Evolutionary conservation across 805 yeast genomes (phyloP).

Genomic region (Millerozyma miso): DNA sequence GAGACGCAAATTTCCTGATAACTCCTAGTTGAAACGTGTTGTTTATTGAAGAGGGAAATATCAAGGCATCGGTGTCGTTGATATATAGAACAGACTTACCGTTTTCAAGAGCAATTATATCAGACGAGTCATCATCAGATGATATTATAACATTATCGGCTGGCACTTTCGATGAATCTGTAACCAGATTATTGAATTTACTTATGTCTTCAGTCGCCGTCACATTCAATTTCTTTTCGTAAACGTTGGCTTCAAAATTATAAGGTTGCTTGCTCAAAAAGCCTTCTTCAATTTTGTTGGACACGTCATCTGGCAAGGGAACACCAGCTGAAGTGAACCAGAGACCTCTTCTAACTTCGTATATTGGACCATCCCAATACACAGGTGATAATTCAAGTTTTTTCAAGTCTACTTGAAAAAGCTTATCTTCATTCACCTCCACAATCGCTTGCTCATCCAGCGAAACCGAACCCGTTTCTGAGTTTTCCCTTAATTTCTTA

Average conservation of each 20-base stretch:
- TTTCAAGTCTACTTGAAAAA: conserved; percentile 66
- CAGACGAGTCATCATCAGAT: conserved; percentile 20
- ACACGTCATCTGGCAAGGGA: conserved; percentile 49
- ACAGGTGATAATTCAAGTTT: conserved; percentile 58
- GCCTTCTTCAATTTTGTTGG: conserved; percentile 58
- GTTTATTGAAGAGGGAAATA: conserved; percentile 43
- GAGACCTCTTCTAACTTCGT: conserved; percentile 75
- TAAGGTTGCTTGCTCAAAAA: conserved; percentile 41
- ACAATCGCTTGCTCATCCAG: conserved; percentile 20
- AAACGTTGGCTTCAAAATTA: conserved; percentile 8
- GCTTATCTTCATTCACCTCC: conserved; percentile 74
- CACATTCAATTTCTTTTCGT: conserved; percentile 1
- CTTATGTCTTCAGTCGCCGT: conserved; percentile 9
- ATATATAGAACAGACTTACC: conserved; percentile 37
- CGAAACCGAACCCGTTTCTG: not conserved
- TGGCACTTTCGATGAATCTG: conserved; percentile 8
- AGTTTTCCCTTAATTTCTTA: conserved; percentile 12
- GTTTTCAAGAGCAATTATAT: conserved; percentile 25
- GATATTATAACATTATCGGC: conserved; percentile 11
- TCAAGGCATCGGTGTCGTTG: conserved; percentile 41
- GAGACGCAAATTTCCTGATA: conserved; percentile 32
- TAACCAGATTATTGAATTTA: conserved; percentile 12
- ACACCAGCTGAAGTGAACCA: conserved; percentile 67
- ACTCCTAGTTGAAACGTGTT: conserved; percentile 33
- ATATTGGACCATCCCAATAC: conserved; percentile 86